Evolutionary conservation across 805 yeast species (phyloP).

Genomic region (Teunomyces gatunensis): DNA sequence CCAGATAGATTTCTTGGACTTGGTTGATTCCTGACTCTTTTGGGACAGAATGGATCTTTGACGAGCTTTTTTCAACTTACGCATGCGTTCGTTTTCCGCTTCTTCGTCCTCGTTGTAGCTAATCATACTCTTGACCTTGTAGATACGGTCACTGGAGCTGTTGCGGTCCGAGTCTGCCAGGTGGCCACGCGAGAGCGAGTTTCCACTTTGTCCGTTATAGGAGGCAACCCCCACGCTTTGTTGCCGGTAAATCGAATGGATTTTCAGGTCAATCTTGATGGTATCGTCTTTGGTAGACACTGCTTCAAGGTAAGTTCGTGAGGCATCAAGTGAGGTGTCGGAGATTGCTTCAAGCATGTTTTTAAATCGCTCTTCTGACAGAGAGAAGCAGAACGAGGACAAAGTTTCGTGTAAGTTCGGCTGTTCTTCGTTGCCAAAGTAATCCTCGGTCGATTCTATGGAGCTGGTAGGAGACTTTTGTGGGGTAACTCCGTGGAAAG

Average conservation of each 20-base stretch:
- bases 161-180: slow-evolving; percentile 9
- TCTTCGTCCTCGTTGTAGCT: slow-evolving; percentile 35
- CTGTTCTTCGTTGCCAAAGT: slow-evolving; percentile 1
- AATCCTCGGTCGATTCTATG: slow-evolving; percentile 8
- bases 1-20: slow-evolving; percentile 11
- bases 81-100: slow-evolving; percentile 9
- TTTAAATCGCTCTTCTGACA: slow-evolving; percentile 12
- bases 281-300: slow-evolving; percentile 19
- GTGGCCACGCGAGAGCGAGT: slow-evolving; percentile 7
- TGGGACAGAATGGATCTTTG: slow-evolving; percentile 10
- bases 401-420: neutral
- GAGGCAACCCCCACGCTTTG: slow-evolving; percentile 14
- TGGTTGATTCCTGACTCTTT: slow-evolving; percentile 5
- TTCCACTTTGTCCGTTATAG: slow-evolving; percentile 3
- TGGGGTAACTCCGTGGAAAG: neutral
- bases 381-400: neutral
- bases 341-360: slow-evolving; percentile 24
- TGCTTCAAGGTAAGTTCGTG: slow-evolving; percentile 23
- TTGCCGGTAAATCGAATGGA: slow-evolving; percentile 35
- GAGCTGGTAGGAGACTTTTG: slow-evolving; percentile 1
- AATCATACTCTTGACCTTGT: slow-evolving; percentile 41
- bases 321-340: slow-evolving; percentile 26
- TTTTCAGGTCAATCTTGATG: slow-evolving; percentile 25
- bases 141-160: slow-evolving; percentile 20
- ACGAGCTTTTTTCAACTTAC: slow-evolving; percentile 8